Base-by-base conservation (phyloP, 129 eudicot species). In the Artemisia tridentata region DNA sequence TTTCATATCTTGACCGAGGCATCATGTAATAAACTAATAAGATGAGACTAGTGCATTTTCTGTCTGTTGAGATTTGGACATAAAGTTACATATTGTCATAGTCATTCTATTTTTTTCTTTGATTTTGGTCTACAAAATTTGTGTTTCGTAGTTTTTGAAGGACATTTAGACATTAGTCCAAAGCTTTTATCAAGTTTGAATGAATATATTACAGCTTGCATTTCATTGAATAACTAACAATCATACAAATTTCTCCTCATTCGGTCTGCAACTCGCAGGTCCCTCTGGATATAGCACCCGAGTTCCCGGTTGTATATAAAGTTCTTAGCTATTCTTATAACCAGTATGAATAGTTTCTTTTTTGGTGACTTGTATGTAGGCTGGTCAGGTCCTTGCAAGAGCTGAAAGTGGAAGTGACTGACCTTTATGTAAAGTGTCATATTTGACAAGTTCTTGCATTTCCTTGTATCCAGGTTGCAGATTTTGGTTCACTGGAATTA, bases 221-320 rank as follows among this genome's bases (percentile, higher is more conserved):
- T 25, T 65, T 47, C 14, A 14, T 12, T 19, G 11, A 38, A 38
- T 67, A 2, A 29, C 31, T 5, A 23, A 25, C 13, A 12, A 20
- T 11, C 8, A 52, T 20, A 53, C 49, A 46, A 47, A 10, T 56
- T 66, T 60, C 18, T 69, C 16, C 34, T 60, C 60, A 60, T 68
- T 31, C 67, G 73, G 10, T 56, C 9, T 53, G 47, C 18, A 10
- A 5, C 49, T 71, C 74, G 71, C 90, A 93, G 98, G 98, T 93
- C 76, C 95, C 98, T 0, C 96, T 93, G 76, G 98, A 93, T 80
- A 87, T 93, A 68, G 70, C 75, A 78, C 98, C 96, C 0, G 79
- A 79, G 63, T 93, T 93, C 77, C 85, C 92, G 2, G 69, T 85
- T 71, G 95, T 87, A 47, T 67, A 89, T 13, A 31, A 78, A 66